Evolutionary conservation across 1,284 basidiomycete genomes (phyloP), one percentile per base, ranked within the genome.

Genomic region (Leccinum solheimii): DNA sequence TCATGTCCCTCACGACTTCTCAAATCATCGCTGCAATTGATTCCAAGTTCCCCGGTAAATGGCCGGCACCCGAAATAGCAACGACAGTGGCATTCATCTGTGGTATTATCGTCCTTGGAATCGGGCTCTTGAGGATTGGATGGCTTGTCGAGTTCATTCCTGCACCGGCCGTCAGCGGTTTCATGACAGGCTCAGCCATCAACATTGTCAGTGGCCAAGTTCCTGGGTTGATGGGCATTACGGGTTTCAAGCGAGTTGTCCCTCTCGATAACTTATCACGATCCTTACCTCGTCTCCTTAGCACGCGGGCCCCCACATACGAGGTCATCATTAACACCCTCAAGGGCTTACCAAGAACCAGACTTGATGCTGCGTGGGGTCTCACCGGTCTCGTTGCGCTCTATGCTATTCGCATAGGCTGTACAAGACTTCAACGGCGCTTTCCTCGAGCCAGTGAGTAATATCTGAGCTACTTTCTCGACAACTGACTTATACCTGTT

Each of bases 61-160:
- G 86, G 84, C 69, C 75, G 3, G 79, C 78, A 3, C 87, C 91
- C 5, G 80, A 88, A 61, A 98, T 99, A 66, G 97, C 93, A 2
- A 93, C 89, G 5, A 87, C 88, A 0, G 76, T 98, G 19, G 91
- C 97, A 0, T 90, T 98, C 72, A 83, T 98, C 54, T 92, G 87
- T 74, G 97, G 97, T 48, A 92, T 95, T 75, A 94, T 97, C 74
- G 91, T 94, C n/a, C 85, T 98, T 43, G 92, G 84, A 45, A 89
- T 99, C 52, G 97, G 97, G 59, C 78, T 98, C 16, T 80, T 99
- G 4, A 85, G 97, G 27, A 71, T 98, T 8, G 97, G 97, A 1
- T 97, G 96, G 93, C 80, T 99, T 54, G 90, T 98, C 62, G 97
- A 98, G 75, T 97, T 98, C 74, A 98, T 97, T 66, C 90, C 93